Percentiles rank a stretch among this genome's conserved stretches.
These are phyloP conservation scores for Ophiostoma sp. DNA, from an alignment of 2,329 filamentous ascomycete genomes.

Conservation along the genomic window DNA sequence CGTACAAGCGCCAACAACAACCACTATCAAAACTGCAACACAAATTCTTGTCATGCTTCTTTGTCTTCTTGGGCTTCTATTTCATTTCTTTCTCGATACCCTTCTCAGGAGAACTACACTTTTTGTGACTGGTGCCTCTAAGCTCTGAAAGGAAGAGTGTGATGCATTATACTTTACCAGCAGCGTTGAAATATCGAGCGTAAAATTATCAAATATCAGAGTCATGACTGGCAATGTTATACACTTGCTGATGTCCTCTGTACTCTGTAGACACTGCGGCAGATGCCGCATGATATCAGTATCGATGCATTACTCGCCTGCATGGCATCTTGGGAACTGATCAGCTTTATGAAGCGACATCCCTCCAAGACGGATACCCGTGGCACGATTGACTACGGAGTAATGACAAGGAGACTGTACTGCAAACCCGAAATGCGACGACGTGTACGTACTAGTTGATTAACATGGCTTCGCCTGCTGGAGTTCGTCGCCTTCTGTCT, in stretches of 20 bases:
- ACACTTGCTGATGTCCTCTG: no score
- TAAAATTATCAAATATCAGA: no score
- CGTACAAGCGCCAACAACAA: not conserved
- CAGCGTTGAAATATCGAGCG: not conserved
- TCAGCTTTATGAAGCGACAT: not conserved
- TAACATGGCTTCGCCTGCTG: no score
- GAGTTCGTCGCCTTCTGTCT: not conserved
- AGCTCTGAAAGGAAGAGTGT: not conserved
- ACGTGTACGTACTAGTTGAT: no score
- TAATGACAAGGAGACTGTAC: no score
- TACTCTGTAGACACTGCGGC: no score
- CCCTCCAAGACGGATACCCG: not conserved
- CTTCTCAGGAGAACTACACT: not conserved
- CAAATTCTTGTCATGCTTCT: not conserved
- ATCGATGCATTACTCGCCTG: not conserved
- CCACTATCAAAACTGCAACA: not conserved
- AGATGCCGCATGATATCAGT: no score
- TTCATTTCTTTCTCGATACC: not conserved
- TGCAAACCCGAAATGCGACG: no score
- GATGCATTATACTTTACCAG: not conserved
- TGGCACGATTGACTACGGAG: not conserved
- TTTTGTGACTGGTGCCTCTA: not conserved
- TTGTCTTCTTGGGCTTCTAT: not conserved
- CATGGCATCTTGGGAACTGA: not conserved
- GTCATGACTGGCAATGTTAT: no score